phyloP scores from a whole-genome alignment of 2,329 filamentous ascomycete species.

The Escovopsis weberi region DNA sequence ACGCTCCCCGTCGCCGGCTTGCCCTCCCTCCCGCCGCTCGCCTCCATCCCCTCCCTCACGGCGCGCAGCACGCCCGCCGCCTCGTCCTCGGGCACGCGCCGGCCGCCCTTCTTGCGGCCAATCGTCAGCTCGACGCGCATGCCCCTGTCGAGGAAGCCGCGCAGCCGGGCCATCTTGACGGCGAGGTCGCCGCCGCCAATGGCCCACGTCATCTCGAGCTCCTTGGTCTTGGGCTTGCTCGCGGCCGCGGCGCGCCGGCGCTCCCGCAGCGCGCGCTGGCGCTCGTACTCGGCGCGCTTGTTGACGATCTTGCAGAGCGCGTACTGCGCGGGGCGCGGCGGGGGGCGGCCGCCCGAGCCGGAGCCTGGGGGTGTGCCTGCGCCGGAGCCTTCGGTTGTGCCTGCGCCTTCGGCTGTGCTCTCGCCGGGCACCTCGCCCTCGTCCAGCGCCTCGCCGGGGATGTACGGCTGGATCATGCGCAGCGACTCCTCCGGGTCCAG shows the following conservation, averaged over 20 bases:
- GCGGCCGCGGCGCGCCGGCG: conserved; percentile 28
- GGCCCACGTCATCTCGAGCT: conserved; percentile 82
- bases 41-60: conserved; percentile 21
- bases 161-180: conserved; percentile 54
- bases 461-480: conserved; percentile 26
- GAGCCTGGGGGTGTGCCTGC: too few species aligned
- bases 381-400: too few species aligned
- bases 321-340: conserved; percentile 11
- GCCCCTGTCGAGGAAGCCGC: conserved; percentile 58
- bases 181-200: conserved; percentile 62
- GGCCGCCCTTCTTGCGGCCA: conserved; percentile 47
- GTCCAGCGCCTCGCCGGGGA: conserved; percentile 12
- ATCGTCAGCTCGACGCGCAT: conserved; percentile 61
- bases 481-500: conserved; percentile 24
- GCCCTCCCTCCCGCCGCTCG: conserved; percentile 26
- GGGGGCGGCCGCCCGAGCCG: conserved; percentile 2
- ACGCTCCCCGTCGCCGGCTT: conserved; percentile 31
- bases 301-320: conserved; percentile 61
- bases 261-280: conserved; percentile 26
- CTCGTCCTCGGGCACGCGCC: conserved; percentile 45
- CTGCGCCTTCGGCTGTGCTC: too few species aligned
- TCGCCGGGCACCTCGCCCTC: too few species aligned
- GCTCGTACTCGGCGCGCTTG: conserved; percentile 35
- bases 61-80: conserved; percentile 38
- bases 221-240: conserved; percentile 42